phyloP scores from a whole-genome alignment of 768 basidiomycete species.

The Calocera cornea region DNA sequence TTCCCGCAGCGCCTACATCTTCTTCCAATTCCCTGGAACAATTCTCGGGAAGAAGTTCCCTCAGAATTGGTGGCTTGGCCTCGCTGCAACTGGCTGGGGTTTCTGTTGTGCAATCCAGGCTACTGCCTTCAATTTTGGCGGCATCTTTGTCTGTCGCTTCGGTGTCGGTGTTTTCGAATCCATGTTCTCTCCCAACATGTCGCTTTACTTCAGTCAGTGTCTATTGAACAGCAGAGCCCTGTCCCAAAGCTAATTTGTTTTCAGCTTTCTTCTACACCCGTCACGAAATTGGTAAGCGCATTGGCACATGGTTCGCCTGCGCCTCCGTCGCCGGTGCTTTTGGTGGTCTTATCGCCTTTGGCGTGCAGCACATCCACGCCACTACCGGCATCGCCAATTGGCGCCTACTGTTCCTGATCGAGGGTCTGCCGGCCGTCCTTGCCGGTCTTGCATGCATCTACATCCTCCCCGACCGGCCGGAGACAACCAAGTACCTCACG shows the following conservation, averaged over 20 bases:
- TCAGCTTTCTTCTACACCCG: conserved; percentile 68
- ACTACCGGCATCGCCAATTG: conserved; percentile 34
- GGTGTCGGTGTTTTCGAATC: conserved; percentile 67
- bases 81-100: conserved; percentile 41
- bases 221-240: neutral
- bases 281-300: conserved; percentile 54
- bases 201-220: conserved; percentile 64
- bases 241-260: neutral
- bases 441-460: conserved; percentile 45
- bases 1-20: conserved; percentile 47
- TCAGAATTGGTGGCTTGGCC: conserved; percentile 10
- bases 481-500: conserved; percentile 47
- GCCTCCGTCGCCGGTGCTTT: conserved; percentile 76
- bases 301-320: conserved; percentile 75
- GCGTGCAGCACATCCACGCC: conserved; percentile 53
- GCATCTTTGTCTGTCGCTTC: conserved; percentile 44
- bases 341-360: conserved; percentile 72
- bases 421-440: conserved; percentile 55
- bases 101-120: conserved; percentile 58
- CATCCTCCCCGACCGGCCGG: conserved; percentile 56
- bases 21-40: conserved; percentile 9
- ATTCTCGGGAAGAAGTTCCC: conserved; percentile 9
- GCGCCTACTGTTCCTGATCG: conserved; percentile 60
- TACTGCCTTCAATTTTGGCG: conserved; percentile 44
- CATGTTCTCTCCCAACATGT: conserved; percentile 62